Evolutionary conservation across 2,329 filamentous ascomycete species (phyloP), one percentile per base, ranked within the genome.

Genomic region (Penicillium sp.): DNA sequence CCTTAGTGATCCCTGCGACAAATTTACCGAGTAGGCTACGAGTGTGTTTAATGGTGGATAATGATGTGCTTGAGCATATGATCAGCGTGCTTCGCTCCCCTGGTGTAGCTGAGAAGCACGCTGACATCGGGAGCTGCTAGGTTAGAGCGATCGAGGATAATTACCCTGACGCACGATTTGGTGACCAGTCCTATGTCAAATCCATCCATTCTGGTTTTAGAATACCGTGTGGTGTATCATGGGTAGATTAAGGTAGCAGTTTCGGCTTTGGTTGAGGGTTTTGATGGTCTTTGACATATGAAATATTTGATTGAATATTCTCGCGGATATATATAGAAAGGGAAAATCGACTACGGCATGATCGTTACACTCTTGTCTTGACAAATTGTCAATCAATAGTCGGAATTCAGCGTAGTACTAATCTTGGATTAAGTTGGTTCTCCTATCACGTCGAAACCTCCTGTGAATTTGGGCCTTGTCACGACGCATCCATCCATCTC

Each of bases 91-190:
- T 61, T 8, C 53, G 64, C 47, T n/a, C 38, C n/a, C 53, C 52
- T 2, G 47, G 51, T 13, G 54, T 50, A 44, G 44, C 21, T 12
- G 59, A 53, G 15, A 46, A 44, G 18, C 52, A 57, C 31, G 39
- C 45, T 10, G 53, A 59, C 44, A 24, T 61, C 15, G 51, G 47
- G 3, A 28, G 42, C 23, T 62, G 61, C 48, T 65, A 58, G 45
- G 56, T 69, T 4, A 69, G 65, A 28, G 53, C 66, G 18, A 36
- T 69, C 21, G 67, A 69, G 53, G 63, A 68, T 38, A 66, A 66
- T 43, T 69, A 60, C 26, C 66, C 66, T 2, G 64, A 68, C 45
- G 38, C 51, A 18, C 45, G 53, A 15, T 53, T 60, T 33, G 53
- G 43, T 4, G 54, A 62, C 24, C 31, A 57, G 36, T 51, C 58